Evolutionary conservation across 441 rosid genomes (phyloP), one percentile per base, ranked within the genome.

Genomic region (Eruca vesicaria): DNA sequence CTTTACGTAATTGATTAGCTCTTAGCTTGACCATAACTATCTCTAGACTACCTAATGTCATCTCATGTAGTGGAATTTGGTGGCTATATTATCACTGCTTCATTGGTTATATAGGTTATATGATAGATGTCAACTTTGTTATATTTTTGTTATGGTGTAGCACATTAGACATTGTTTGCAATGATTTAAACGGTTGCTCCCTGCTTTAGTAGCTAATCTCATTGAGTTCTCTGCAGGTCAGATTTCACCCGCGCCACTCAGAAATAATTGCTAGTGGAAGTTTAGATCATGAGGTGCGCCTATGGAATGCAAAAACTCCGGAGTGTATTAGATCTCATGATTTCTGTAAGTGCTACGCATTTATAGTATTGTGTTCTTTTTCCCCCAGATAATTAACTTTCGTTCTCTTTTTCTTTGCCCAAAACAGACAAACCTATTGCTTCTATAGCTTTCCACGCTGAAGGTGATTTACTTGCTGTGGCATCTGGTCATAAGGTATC

Each of bases 401-500:
- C 68, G 18, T 74, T 59, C 33, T 36, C 62, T 67, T 63, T 76
- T 20, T 55, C 63, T 74, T 60, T 56, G 36, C 80, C 55, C 68
- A 68, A 74, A 81, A 74, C 85, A 96, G 99, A 74, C 75, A 91
- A 94, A 71, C 98, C 97, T 29, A 95, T 95, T 81, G 98, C 98
- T 64, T 95, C 99, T 28, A 93, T 95, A 82, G 97, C 99, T 81
- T 95, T 95, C 82, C 99, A 95, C 52, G 98, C 98, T 59, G 90
- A 75, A 71, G 99, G 99, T 61, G 98, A 93, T 72, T 76, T 93
- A 72, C 97, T 95, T 41, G 98, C 99, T 66, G 98, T 93, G 73
- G 99, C 97, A 68, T 93, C 97, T 56, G 98, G 99, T 58, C 98
- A 95, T 87, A 95, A 91, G 99, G 98, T 95, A 78, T 78, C 66